Conservation (phyloP, 495 filamentous ascomycete species). For the Xylaria sp. region DNA sequence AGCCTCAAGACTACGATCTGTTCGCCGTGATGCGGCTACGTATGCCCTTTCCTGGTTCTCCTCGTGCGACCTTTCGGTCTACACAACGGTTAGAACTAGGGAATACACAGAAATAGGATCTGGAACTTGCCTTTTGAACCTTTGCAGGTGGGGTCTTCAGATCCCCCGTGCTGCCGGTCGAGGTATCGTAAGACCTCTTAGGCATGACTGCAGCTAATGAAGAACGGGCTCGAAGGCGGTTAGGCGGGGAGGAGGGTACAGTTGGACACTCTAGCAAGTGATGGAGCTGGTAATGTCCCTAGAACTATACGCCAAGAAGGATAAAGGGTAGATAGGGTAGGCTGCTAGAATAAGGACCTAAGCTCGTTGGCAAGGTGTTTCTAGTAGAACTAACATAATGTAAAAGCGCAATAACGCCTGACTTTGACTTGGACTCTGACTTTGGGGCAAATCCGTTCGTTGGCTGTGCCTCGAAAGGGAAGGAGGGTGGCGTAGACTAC, state of each 20-base stretch:
- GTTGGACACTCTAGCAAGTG: slow-evolving; percentile 22
- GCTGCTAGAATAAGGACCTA: neutral
- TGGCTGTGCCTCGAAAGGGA: no score
- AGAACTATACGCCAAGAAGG: neutral
- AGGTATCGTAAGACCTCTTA: slow-evolving; percentile 35
- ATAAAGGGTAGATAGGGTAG: neutral
- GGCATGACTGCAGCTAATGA: slow-evolving; percentile 29
- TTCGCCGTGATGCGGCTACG: slow-evolving; percentile 90
- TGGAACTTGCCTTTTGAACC: slow-evolving; percentile 37
- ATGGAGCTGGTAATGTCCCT: slow-evolving; percentile 1
- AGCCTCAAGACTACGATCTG: slow-evolving; percentile 88
- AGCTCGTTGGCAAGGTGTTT: neutral
- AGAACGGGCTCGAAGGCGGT: neutral
- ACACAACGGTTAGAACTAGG: slow-evolving; percentile 20
- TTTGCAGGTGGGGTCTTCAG: slow-evolving; percentile 33
- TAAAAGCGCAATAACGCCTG: no score
- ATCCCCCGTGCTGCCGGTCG: neutral
- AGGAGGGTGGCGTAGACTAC: no score
- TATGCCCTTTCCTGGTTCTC: slow-evolving; percentile 97
- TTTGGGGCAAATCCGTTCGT: no score
- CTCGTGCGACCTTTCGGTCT: slow-evolving; percentile 78
- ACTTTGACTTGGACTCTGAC: no score
- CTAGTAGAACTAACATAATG: no score
- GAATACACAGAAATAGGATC: neutral
- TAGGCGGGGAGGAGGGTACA: neutral